Evolutionary conservation across 2,329 filamentous ascomycete species (phyloP), one percentile per base, ranked within the genome.

Genomic region (Colletotrichum gloeosporioides): DNA sequence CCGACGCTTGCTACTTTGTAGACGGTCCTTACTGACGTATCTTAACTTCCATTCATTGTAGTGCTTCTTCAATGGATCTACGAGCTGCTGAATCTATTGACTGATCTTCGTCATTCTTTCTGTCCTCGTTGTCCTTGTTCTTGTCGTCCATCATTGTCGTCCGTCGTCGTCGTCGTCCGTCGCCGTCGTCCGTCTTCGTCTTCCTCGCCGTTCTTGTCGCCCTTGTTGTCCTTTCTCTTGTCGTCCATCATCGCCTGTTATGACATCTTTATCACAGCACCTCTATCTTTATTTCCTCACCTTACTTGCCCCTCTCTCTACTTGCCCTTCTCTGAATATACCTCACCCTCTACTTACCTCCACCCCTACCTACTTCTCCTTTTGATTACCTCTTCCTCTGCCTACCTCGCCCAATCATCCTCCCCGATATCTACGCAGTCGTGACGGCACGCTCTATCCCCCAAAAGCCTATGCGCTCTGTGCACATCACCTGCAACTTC

Each of bases 261-360:
- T 8, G 5, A 22, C 22, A n/a, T 49, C 10, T 13, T 34, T 6
- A 34, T 13, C 12, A 34, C 4, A 13, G 12, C 32, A 34, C 12
- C 44, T 49, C n/a, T 49, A 22, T 49, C 6, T 4, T 3, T 0
- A 7, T n/a, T 22, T 7, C 3, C 4, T 22, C 3, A 1, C 32
- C 4, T 12, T 15, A 34, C 5, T 5, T 34, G 32, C 32, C 10
- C 32, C 12, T 34, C 12, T 7, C 12, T 34, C 18, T n/a, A 49
- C 3, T 5, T 49, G 9, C 10, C 18, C 18, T 22, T 12, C 18
- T 9, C 18, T 49, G 10, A 12, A 7, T 18, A 9, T 22, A 22
- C 44, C 39, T 22, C 39, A 49, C 18, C 4, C 3, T n/a, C 39
- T 12, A 6, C 18, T n/a, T 22, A 12, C 9, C 3, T n/a, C 18